A percentile compares a stretch with the other conserved stretches of the same genome.
phyloP scores from a whole-genome alignment of 2,329 filamentous ascomycete species.

The Exophiala mesophila region DNA sequence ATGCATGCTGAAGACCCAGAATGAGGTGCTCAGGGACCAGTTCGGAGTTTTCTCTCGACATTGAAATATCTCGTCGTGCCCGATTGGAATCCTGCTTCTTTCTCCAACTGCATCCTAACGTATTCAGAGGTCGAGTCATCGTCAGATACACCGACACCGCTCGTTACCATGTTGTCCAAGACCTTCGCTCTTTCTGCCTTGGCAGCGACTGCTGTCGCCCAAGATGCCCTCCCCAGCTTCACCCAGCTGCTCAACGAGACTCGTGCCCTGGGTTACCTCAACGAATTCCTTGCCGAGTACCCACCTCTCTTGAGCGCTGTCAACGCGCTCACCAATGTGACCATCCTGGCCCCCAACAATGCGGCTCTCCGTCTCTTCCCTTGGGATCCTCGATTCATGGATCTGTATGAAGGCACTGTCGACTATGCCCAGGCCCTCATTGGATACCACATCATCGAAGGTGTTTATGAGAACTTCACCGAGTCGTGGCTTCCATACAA shows the following conservation, averaged over 20 bases:
- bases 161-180: conserved; percentile 6
- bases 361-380: conserved; percentile 39
- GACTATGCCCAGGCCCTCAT: conserved; percentile 42
- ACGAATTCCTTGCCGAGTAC: conserved; percentile 2
- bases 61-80: too few species aligned
- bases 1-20: too few species aligned
- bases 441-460: conserved; percentile 56
- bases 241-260: conserved; percentile 9
- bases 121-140: too few species aligned
- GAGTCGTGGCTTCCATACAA: conserved; percentile 40
- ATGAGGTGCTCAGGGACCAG: too few species aligned
- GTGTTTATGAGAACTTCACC: conserved; percentile 35
- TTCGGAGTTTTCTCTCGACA: too few species aligned
- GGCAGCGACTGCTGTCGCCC: conserved; percentile 4
- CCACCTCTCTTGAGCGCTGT: conserved; percentile 4
- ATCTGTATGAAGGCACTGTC: conserved; percentile 19
- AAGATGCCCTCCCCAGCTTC: conserved; percentile 3
- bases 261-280: conserved; percentile 6
- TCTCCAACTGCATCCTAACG: too few species aligned
- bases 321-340: conserved; percentile 44
- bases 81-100: too few species aligned
- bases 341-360: conserved; percentile 55
- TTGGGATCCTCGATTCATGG: conserved; percentile 32
- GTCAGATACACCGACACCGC: too few species aligned
- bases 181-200: conserved; percentile 3